Base-by-base conservation (phyloP, 352 stramenopile species). In the Aphanomyces euteiches region DNA sequence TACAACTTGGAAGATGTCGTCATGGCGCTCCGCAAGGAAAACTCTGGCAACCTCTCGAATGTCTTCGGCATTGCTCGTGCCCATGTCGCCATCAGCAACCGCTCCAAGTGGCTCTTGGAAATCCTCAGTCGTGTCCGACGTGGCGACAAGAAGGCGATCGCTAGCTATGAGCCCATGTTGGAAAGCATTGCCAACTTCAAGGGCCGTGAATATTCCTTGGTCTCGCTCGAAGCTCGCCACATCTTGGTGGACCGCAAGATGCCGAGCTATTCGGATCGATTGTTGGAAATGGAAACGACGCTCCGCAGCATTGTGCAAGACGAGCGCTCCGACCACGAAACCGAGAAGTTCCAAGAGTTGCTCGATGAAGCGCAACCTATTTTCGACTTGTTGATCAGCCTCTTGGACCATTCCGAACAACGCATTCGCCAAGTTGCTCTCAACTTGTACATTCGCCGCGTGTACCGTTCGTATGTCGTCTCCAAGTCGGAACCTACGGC, bases 211-310 rank as follows among this genome's bases (percentile, higher is more conserved):
- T 98, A 98, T 82, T 96, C 92, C 56, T 75, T 94, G 12, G 82
- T 99, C 47, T 92, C 97, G 8, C 82, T 99, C 63, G 85, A 97
- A 74, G 97, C 96, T 34, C 87, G 96, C 69, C 97, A 98, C 75
- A 81, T 99, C 45, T 80, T 99, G 7, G 96, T 99, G 58, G 85
- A 98, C 76, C 92, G 97, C 77, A 98, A 97, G 76, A 98, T 98
- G 82, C 96, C 96, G 41, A 98, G 92, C 65, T 96, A 98, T 76
- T 82, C 94, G 41, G 90, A 98, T 69, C 89, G 95, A 7, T 73
- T 97, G 39, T 79, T 77, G 28, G 86, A 93, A 47, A 87, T 94
- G 37, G 86, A 94, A 73, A 78, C 77, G 6, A 77, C 93, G 40
- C 77, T 95, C 37, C 84, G 80, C 47, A 73, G 83, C 63, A 89